These are phyloP conservation scores for Ogataea chonburiensis DNA, from an alignment of 805 yeast species.

Conservation along the genomic window DNA sequence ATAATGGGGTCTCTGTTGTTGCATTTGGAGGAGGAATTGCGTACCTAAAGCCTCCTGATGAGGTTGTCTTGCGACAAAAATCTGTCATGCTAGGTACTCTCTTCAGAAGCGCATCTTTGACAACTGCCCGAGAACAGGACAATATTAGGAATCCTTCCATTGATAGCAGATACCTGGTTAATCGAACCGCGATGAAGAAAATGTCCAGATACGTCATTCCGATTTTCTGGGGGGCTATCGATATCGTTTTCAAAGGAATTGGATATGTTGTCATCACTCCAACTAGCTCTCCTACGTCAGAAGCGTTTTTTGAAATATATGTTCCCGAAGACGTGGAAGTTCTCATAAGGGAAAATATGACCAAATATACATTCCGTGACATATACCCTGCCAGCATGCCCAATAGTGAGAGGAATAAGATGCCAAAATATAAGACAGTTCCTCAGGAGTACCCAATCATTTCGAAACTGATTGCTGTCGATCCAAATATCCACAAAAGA, in stretches of 20 bases:
- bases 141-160: slow-evolving; percentile 22
- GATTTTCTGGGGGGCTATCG: slow-evolving; percentile 67
- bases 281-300: slow-evolving; percentile 41
- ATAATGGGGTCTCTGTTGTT: slow-evolving; percentile 25
- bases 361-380: slow-evolving; percentile 28
- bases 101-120: neutral
- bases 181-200: slow-evolving; percentile 28
- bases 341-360: slow-evolving; percentile 42
- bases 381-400: slow-evolving; percentile 13
- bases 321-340: slow-evolving; percentile 57
- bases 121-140: neutral
- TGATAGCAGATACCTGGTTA: slow-evolving; percentile 21
- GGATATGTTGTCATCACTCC: slow-evolving; percentile 64
- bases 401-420: slow-evolving; percentile 17
- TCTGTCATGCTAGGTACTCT: slow-evolving; percentile 40
- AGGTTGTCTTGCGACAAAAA: slow-evolving; percentile 47
- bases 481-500: slow-evolving; percentile 12
- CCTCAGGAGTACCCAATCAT: slow-evolving; percentile 24
- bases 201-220: slow-evolving; percentile 55
- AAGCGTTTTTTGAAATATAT: slow-evolving; percentile 45
- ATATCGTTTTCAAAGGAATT: slow-evolving; percentile 60
- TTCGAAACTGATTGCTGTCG: slow-evolving; percentile 24
- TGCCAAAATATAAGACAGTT: slow-evolving; percentile 14
- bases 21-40: slow-evolving; percentile 60
- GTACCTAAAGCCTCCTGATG: slow-evolving; percentile 53